Percentiles rank a stretch among this genome's conserved stretches.
Evolutionary conservation across 2,329 filamentous ascomycete species (phyloP).

Genomic region (Coniochaeta hoffmannii): DNA sequence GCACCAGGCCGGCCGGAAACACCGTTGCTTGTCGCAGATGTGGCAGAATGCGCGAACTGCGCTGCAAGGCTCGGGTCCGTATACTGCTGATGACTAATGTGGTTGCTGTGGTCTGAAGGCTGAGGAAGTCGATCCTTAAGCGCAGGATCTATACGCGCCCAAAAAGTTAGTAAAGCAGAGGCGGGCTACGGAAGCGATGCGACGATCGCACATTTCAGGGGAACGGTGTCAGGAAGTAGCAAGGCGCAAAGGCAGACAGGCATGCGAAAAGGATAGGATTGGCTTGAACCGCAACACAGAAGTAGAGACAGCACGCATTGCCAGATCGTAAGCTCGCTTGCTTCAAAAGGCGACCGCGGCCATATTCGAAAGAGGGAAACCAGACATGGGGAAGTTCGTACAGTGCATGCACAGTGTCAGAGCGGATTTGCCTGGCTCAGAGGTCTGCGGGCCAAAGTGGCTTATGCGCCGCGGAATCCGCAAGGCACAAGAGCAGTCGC

Average conservation of each 20-base stretch:
- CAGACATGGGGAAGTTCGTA: not conserved
- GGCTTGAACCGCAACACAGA: not conserved
- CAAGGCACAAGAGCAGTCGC: not conserved
- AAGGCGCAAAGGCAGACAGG: not conserved
- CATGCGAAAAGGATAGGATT: not conserved
- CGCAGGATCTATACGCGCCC: not conserved
- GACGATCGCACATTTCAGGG: not conserved
- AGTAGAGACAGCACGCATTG: not conserved
- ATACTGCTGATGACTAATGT: slow-evolving; percentile 2
- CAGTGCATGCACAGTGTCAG: not conserved
- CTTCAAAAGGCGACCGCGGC: not conserved
- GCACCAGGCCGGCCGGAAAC: slow-evolving; percentile 6
- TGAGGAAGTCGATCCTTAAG: slow-evolving; percentile 1
- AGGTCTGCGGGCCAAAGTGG: not conserved
- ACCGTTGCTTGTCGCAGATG: not conserved
- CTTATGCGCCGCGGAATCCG: not conserved
- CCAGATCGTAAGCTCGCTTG: not conserved
- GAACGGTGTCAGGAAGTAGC: not conserved
- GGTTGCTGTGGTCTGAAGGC: not conserved
- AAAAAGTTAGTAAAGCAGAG: not conserved
- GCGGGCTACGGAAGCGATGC: not conserved
- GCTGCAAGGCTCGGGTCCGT: slow-evolving; percentile 4
- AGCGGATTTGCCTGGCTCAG: not conserved
- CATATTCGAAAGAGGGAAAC: not conserved
- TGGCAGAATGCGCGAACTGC: slow-evolving; percentile 2